These are phyloP conservation scores for Raddia guianensis DNA, from an alignment of 176 grass and related monocot species.

Conservation along the genomic window DNA sequence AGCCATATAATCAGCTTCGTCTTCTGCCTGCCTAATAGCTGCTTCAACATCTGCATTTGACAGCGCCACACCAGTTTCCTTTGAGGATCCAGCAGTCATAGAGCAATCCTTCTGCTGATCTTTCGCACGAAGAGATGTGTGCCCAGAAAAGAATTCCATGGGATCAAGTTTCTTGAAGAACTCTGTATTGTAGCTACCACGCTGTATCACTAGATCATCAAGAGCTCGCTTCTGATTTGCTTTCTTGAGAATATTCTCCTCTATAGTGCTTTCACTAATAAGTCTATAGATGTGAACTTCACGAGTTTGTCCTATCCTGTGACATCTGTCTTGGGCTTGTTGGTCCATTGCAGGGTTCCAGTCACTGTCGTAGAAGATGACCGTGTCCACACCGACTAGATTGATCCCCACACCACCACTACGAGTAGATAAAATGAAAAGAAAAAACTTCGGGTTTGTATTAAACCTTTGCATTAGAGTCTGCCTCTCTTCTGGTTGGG, in stretches of 20 bases:
- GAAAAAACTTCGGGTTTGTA: slow-evolving; percentile 93
- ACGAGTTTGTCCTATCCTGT: slow-evolving; percentile 96
- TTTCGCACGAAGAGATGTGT: slow-evolving; percentile 45
- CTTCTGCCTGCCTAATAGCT: slow-evolving; percentile 94
- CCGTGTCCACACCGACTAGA: slow-evolving; percentile 94
- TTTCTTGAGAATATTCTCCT: slow-evolving; percentile 99
- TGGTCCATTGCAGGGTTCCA: slow-evolving; percentile 99
- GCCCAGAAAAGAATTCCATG: slow-evolving; percentile 91
- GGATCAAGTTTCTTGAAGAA: slow-evolving; percentile 99
- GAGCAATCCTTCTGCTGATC: slow-evolving; percentile 49
- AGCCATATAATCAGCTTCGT: slow-evolving; percentile 99
- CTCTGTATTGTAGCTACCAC: slow-evolving; percentile 96
- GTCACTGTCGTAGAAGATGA: slow-evolving; percentile 99
- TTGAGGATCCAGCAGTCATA: slow-evolving; percentile 45
- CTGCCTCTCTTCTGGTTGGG: slow-evolving; percentile 90
- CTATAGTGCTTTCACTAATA: slow-evolving; percentile 96
- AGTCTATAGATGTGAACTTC: slow-evolving; percentile 98
- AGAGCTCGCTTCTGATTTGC: slow-evolving; percentile 96
- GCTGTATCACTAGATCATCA: slow-evolving; percentile 97
- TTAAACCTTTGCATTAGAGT: slow-evolving; percentile 98
- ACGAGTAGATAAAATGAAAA: slow-evolving; percentile 98
- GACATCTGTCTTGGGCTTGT: slow-evolving; percentile 99
- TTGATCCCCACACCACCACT: slow-evolving; percentile 98
- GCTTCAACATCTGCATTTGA: slow-evolving; percentile 95
- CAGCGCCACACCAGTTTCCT: slow-evolving; percentile 38